Percentiles rank a stretch among this genome's conserved stretches.
Conservation (phyloP, 768 basidiomycete genomes). For the Mycena haematopus region DNA sequence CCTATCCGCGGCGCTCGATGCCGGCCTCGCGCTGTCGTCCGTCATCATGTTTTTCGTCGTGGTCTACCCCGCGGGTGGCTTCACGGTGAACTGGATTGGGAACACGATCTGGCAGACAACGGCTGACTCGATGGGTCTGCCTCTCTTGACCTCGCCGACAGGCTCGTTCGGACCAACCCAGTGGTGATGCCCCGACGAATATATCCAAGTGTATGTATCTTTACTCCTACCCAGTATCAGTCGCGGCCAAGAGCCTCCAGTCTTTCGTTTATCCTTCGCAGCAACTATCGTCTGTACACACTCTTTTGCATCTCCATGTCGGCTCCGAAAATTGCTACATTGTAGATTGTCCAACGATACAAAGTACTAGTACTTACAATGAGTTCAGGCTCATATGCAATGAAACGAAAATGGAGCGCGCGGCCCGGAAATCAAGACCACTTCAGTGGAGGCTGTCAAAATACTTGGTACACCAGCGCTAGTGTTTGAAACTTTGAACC, state of each 20-base stretch:
- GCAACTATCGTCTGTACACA: constrained; percentile 4
- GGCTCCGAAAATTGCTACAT: not conserved
- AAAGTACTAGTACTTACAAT: too few species aligned
- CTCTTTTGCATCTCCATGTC: constrained; percentile 12
- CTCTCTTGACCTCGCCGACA: constrained; percentile 40
- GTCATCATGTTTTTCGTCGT: constrained; percentile 70
- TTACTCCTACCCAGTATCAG: not conserved
- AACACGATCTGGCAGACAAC: constrained; percentile 78
- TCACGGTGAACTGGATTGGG: constrained; percentile 79
- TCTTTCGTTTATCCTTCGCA: not conserved
- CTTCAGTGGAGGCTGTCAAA: too few species aligned
- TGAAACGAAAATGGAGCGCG: too few species aligned
- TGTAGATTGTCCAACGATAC: too few species aligned
- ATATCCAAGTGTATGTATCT: not conserved
- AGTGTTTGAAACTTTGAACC: too few species aligned
- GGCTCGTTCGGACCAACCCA: constrained; percentile 22
- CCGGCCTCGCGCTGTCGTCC: constrained; percentile 63
- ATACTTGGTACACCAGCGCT: too few species aligned
- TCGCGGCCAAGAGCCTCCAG: constrained; percentile 1
- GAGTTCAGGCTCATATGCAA: too few species aligned
- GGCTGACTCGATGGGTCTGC: constrained; percentile 67
- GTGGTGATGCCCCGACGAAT: constrained; percentile 15
- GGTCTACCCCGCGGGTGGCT: constrained; percentile 62
- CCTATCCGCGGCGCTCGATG: constrained; percentile 72
- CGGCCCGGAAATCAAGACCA: too few species aligned